Percentiles rank a stretch among this genome's conserved stretches.
Evolutionary conservation across 1,284 basidiomycete species (phyloP).

Genomic region (Puccinia brachypodii): DNA sequence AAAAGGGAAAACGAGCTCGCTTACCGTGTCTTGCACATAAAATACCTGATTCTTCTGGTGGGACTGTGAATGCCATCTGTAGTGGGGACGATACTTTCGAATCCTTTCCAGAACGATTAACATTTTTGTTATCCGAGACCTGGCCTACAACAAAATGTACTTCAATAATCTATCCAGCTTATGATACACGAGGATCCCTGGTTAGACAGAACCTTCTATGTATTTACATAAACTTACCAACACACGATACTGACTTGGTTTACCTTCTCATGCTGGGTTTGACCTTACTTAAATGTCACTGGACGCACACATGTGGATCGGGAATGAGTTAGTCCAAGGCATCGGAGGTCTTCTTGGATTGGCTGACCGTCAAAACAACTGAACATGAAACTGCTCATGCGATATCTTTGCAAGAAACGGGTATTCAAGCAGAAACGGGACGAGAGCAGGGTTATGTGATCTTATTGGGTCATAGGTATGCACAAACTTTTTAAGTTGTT

Average conservation of each 20-base stretch:
- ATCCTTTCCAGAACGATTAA: slow-evolving; percentile 28
- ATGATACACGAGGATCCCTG: slow-evolving; percentile 44
- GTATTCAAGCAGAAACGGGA: not conserved
- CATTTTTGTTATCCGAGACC: slow-evolving; percentile 33
- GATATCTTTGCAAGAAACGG: not conserved
- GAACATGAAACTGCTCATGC: slow-evolving; percentile 25
- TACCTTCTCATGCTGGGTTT: not conserved
- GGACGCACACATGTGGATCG: not conserved
- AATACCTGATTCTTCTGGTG: not conserved
- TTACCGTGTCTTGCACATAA: not conserved
- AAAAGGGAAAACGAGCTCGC: not conserved
- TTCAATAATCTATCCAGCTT: slow-evolving; percentile 43
- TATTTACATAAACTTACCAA: not conserved
- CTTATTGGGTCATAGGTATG: slow-evolving; percentile 37
- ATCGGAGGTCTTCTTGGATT: slow-evolving; percentile 39
- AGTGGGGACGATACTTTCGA: slow-evolving; percentile 46
- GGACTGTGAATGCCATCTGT: not conserved
- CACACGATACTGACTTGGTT: not conserved
- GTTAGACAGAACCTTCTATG: not conserved
- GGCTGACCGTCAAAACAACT: slow-evolving; percentile 43
- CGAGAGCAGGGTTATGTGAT: slow-evolving; percentile 29
- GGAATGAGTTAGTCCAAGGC: slow-evolving; percentile 10
- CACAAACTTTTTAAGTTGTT: not conserved
- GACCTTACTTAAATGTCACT: not conserved
- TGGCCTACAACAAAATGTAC: slow-evolving; percentile 26